A percentile compares a stretch with the other conserved stretches of the same genome.
phyloP scores from a whole-genome alignment of 495 filamentous ascomycete genomes.

The Xylaria telfairii region DNA sequence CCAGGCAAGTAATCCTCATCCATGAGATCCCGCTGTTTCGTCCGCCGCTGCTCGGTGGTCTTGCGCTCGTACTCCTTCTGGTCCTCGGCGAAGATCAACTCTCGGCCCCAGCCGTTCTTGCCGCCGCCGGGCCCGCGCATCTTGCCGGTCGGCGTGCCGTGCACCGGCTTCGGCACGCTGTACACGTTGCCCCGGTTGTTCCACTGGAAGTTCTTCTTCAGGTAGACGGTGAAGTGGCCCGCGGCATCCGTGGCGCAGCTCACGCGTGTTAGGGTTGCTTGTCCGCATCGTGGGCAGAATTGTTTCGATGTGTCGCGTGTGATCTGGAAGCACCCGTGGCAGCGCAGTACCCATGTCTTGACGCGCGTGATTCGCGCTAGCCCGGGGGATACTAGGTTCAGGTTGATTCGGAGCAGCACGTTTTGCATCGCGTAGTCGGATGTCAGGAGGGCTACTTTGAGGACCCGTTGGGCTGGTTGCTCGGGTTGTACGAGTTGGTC shows the following conservation, averaged over 20 bases:
- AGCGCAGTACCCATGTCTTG: conserved; percentile 86
- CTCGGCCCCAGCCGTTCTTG: conserved; percentile 82
- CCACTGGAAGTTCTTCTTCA: conserved; percentile 96
- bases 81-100: conserved; percentile 87
- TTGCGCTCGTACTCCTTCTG: conserved; percentile 89
- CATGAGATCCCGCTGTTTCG: conserved; percentile 83
- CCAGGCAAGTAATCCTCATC: conserved; percentile 90
- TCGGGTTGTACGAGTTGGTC: conserved; percentile 47
- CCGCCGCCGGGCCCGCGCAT: conserved; percentile 70
- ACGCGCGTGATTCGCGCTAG: conserved; percentile 78
- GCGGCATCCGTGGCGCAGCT: conserved; percentile 80
- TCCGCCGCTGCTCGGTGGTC: conserved; percentile 64
- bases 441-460: conserved; percentile 86
- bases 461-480: conserved; percentile 62
- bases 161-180: conserved; percentile 89
- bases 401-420: conserved; percentile 89
- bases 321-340: conserved; percentile 90
- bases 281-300: conserved; percentile 92
- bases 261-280: conserved; percentile 83
- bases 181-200: conserved; percentile 90
- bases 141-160: conserved; percentile 80
- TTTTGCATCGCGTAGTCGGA: conserved; percentile 98
- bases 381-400: conserved; percentile 83
- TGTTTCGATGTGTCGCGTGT: conserved; percentile 87
- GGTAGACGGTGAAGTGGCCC: conserved; percentile 83